Evolutionary conservation across 208 protist species (phyloP).

Genomic region (Wallacemonas sp.): DNA sequence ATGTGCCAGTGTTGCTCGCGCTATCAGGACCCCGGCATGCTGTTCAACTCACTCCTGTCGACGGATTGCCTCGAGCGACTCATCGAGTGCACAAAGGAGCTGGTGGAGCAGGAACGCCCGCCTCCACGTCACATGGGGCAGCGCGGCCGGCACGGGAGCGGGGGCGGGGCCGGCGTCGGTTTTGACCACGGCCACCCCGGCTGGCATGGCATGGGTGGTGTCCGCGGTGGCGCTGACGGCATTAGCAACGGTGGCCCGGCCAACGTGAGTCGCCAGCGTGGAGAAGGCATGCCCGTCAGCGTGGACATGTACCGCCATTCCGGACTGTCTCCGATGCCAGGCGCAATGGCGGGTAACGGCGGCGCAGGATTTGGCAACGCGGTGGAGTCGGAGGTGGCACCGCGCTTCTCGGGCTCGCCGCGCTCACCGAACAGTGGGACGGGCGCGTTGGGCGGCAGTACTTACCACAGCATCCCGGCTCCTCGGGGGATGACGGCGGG

Average conservation of each 20-base stretch:
- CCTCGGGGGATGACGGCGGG: constrained; percentile 12
- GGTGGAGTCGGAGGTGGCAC: not conserved
- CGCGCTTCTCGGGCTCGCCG: not conserved
- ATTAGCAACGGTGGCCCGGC: not conserved
- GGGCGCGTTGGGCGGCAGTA: not conserved
- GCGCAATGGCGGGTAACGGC: not conserved
- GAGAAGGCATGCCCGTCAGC: not conserved
- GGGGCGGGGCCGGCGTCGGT: not conserved
- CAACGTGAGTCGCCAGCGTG: not conserved
- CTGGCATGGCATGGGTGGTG: not conserved
- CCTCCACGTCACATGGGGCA: constrained; percentile 10
- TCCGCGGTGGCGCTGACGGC: not conserved
- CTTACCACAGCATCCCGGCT: constrained; percentile 6
- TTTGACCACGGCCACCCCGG: not conserved
- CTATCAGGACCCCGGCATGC: constrained; percentile 18
- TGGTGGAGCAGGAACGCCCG: constrained; percentile 22
- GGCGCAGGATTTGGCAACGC: not conserved
- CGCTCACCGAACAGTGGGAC: not conserved
- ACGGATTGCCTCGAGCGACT: constrained; percentile 32
- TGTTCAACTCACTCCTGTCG: constrained; percentile 55
- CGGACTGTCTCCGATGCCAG: not conserved
- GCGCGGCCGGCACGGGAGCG: constrained; percentile 5
- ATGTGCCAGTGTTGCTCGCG: constrained; percentile 21
- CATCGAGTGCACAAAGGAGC: constrained; percentile 32
- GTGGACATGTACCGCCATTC: not conserved